Percentiles rank a stretch among this genome's conserved stretches.
Evolutionary conservation across 352 stramenopile species (phyloP).

Genomic region (Plasmopara halstedii): DNA sequence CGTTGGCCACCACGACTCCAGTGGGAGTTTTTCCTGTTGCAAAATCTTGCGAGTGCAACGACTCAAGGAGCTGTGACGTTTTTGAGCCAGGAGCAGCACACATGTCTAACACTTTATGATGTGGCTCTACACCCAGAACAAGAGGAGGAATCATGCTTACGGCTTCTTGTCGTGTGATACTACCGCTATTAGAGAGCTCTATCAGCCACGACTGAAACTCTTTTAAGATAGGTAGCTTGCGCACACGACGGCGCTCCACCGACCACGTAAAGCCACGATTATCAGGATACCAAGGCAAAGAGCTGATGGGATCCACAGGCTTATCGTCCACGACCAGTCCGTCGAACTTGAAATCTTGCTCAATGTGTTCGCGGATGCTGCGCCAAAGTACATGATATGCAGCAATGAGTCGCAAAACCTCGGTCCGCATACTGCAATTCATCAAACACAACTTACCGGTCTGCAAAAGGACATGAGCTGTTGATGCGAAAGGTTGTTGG

Average conservation of each 20-base stretch:
- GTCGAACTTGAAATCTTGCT: conserved; percentile 81
- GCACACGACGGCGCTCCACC: conserved; percentile 83
- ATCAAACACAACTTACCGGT: conserved; percentile 39
- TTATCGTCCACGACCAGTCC: conserved; percentile 74
- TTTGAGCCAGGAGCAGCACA: conserved; percentile 98
- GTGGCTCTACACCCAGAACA: conserved; percentile 90
- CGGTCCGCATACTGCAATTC: background rate
- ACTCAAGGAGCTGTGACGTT: conserved; percentile 97
- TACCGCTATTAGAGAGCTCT: conserved; percentile 88
- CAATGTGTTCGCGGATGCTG: conserved; percentile 82
- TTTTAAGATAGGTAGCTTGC: conserved; percentile 87
- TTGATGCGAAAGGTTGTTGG: conserved; percentile 93
- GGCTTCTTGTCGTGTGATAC: conserved; percentile 96
- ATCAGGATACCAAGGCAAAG: conserved; percentile 88
- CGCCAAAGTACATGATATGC: background rate
- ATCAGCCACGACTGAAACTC: conserved; percentile 96
- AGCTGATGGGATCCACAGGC: conserved; percentile 71
- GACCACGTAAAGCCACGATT: conserved; percentile 86
- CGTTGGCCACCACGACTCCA: conserved; percentile 94
- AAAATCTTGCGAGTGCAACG: conserved; percentile 77
- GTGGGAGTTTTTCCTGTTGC: conserved; percentile 71
- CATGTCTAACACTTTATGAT: conserved; percentile 96
- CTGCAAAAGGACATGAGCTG: conserved; percentile 77
- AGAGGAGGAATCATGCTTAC: conserved; percentile 99
- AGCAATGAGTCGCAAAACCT: conserved; percentile 1